phyloP scores from a whole-genome alignment of 768 basidiomycete genomes.

The Pholiota microspora region DNA sequence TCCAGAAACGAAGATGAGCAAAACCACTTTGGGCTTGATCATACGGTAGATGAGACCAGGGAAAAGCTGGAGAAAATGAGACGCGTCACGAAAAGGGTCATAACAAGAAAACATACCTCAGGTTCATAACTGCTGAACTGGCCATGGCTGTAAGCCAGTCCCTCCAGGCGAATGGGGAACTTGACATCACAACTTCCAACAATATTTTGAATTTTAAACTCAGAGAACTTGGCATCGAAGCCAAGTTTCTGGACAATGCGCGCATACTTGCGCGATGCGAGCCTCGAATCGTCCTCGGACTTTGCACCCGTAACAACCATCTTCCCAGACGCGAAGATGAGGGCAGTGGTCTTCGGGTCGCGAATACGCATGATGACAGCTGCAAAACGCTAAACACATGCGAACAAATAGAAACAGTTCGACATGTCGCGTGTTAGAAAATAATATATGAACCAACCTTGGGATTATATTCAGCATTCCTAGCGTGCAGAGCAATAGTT shows the following conservation, averaged over 20 bases:
- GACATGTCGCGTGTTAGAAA: conserved; percentile 48
- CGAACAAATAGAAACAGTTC: conserved; percentile 60
- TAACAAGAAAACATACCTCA: conserved; percentile 84
- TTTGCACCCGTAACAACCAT: conserved; percentile 99
- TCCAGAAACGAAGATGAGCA: conserved; percentile 97
- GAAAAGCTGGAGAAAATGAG: conserved; percentile 66
- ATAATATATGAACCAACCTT: conserved; percentile 79
- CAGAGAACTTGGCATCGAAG: conserved; percentile 98
- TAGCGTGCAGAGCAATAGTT: conserved; percentile 96
- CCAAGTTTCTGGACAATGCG: conserved; percentile 99
- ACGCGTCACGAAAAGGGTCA: neutral
- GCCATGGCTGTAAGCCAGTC: conserved; percentile 95
- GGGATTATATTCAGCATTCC: conserved; percentile 99
- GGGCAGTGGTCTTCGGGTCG: conserved; percentile 98
- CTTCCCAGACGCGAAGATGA: conserved; percentile 99
- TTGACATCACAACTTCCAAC: conserved; percentile 98
- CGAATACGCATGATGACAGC: conserved; percentile 99
- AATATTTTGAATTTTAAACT: conserved; percentile 99
- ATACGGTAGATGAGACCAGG: conserved; percentile 99
- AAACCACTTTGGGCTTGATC: conserved; percentile 99
- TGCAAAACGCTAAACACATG: conserved; percentile 89
- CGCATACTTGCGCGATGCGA: conserved; percentile 98
- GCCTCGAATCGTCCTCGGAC: conserved; percentile 94
- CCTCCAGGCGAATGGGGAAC: conserved; percentile 97
- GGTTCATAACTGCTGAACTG: conserved; percentile 98